These are phyloP conservation scores for Fonsecaea erecta DNA, from an alignment of 2,329 filamentous ascomycete species.

Conservation along the genomic window DNA sequence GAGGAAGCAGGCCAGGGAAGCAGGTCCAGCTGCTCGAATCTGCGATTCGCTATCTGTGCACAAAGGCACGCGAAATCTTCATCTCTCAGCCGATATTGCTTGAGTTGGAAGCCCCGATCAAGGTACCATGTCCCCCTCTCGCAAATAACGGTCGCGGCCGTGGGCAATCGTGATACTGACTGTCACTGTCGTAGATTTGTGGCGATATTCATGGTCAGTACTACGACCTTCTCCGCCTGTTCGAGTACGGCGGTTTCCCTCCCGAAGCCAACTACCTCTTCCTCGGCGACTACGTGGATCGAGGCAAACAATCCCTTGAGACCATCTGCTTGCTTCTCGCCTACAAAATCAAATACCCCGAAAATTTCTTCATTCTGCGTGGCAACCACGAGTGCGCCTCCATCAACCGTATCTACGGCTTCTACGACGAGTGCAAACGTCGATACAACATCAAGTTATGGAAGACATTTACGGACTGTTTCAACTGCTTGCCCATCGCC, in stretches of 20 bases:
- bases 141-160: background rate
- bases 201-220: conserved; percentile 99
- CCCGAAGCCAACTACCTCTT: conserved; percentile 99
- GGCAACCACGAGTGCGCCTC: conserved; percentile 99
- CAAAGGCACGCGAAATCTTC: conserved; percentile 98
- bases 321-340: conserved; percentile 95
- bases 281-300: conserved; percentile 97
- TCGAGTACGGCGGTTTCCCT: conserved; percentile 97
- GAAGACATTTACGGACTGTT: conserved; percentile 99
- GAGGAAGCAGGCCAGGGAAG: conserved; percentile 96
- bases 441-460: conserved; percentile 99
- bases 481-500: conserved; percentile 97
- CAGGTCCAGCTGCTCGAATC: conserved; percentile 96
- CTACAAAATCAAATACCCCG: conserved; percentile 99
- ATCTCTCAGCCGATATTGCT: conserved; percentile 98
- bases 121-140: conserved; percentile 65
- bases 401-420: conserved; percentile 98
- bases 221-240: conserved; percentile 94
- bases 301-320: conserved; percentile 98
- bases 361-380: conserved; percentile 98
- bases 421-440: conserved; percentile 99
- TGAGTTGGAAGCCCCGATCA: conserved; percentile 97
- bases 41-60: conserved; percentile 96
- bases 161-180: conserved; percentile 6
- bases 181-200: conserved; percentile 73